Base-by-base conservation (phyloP, 2,329 filamentous ascomycete genomes). In the Simplicillium sp. region DNA sequence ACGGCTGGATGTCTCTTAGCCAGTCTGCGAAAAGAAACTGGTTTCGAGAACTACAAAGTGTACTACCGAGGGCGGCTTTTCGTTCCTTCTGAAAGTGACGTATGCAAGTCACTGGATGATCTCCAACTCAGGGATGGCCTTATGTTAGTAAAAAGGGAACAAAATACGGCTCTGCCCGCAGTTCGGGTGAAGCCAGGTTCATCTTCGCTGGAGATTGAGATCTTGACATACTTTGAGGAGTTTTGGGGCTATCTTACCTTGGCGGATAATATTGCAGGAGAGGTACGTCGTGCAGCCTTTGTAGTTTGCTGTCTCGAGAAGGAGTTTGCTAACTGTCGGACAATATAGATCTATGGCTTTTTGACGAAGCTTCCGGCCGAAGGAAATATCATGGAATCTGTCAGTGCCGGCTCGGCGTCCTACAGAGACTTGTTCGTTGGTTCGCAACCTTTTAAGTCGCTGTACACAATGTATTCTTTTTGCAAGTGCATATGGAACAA, bases 211-310 rank as follows among this genome's bases (percentile, higher is more conserved):
- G 87, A 97, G 55, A 71, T 77, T 11, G 85, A 90, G 51, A 80
- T 97, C 16, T 66, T 92, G 49, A 73, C 80, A 43, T 85, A 94
- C 58, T 94, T 95, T 53, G 75, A 86, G 40, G 80, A 90, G 45
- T 64, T 98, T 17, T 95, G 92, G 71, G 75, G 78, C 34, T 84
- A 90, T 52, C 70, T 97, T 40, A 78, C 80, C 47, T 75, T 89
- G 63, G 75, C 85, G 35, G 80, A 89, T 44, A 69, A 66, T 38
- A 65, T 87, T 34, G 80, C 84, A 7, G 68, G 74, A 53, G 80
- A 85, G 67, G 80, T 83, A 67, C 49, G 61, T 44, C 20, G 20
- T 9, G 20, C 20, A 25, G 20, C 20, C 9, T 25, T 25, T 25
- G 5, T 25, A 6, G 5, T 25, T 25, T 9, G 5, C 6, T 6